Evolutionary conservation across 163 green algal species (phyloP), one percentile per base, ranked within the genome.

Genomic region (Scenedesmus sp.): DNA sequence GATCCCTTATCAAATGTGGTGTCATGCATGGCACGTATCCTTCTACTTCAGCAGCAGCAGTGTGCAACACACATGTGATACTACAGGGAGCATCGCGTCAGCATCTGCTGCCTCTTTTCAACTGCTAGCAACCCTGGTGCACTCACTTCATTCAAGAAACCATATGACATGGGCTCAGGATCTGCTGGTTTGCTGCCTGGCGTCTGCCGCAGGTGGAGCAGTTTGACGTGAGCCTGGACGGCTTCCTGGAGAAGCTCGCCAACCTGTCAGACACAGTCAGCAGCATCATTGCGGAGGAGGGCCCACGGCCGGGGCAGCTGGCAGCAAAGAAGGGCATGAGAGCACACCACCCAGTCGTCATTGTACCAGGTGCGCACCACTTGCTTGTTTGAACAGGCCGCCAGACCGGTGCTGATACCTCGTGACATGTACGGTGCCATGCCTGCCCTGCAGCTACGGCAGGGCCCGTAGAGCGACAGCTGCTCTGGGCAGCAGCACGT

Each of bases 221-320:
- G 42, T 89, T 89, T 83, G 85, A 89, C 33, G 85, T 85, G 22
- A 42, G 46, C 33, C 37, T 90, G 26, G 85, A 90, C 59, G 85
- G 85, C 24, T 68, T 90, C 12, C 85, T 90, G 0, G 85, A 90
- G 6, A 59, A 42, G n/a, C 10, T 90, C 22, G 70, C 85, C n/a
- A 90, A 85, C 35, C 72, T 90, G 70, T 79, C 46, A n/a, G 85
- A 85, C 35, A 85, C 72, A 37, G 85, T 90, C n/a, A 90, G 44
- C 65, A 90, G 78, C 46, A 79, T 90, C 70, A 85, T 90, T 22
- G 85, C 72, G 7, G 85, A 90, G 30, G 85, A 90, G 15, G 85
- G 72, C 2, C 85, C 85, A 1, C 70, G 65, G 35, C 81, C 85
- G n/a, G 85, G 85, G 46, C 76, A 88, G 85, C 5, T 88, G 43